Base-by-base conservation (phyloP, 164 flowering plant genomes). In the Vitis rotundifolia region DNA sequence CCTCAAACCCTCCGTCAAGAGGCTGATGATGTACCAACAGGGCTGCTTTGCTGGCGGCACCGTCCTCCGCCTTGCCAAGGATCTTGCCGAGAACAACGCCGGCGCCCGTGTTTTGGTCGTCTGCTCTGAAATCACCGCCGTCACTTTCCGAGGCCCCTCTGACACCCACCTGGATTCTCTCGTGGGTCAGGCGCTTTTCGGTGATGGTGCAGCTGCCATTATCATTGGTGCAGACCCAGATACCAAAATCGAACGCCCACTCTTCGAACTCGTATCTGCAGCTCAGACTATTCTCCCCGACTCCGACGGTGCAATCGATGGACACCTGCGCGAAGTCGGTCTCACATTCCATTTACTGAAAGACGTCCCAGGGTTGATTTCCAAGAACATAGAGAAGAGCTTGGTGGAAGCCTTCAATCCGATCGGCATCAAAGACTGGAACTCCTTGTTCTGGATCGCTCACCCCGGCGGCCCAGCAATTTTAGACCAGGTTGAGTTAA, bases 41-140 rank as follows among this genome's bases (percentile, higher is more conserved):
- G 86, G 83, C 48, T 83, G 86, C 78, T 83, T 80, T 49, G 83
- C 83, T 29, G 83, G 86, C 11, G 86, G 86, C 28, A 83, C 86
- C 7, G 86, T 80, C 12, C 80, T 83, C 64, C 80, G 86, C 2
- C 61, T 77, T 44, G 80, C 80, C 69, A 77, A 74, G 74, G 80
- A 77, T 52, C 50, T 77, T 18, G 80, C 80, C 11, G 80, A 77
- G 75, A 77, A 74, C 80, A 77, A 74, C 68, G 63, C 62, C 8
- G 74, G 77, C 15, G 80, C 80, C 0, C 66, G 80, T 14, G 80
- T 77, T 15, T 69, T 77, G 11, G 77, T 77, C 14, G 80, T 77
- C 28, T 77, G 77, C 58, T 77, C 80, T 11, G 77, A 73, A 48
- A 74, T 77, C 77, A 77, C 77, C 10, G 77, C 72, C 22, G 72